A percentile compares a stretch with the other conserved stretches of the same genome.
Evolutionary conservation across 2,329 filamentous ascomycete genomes (phyloP).

Genomic region (Rhinocladiella mackenziei): DNA sequence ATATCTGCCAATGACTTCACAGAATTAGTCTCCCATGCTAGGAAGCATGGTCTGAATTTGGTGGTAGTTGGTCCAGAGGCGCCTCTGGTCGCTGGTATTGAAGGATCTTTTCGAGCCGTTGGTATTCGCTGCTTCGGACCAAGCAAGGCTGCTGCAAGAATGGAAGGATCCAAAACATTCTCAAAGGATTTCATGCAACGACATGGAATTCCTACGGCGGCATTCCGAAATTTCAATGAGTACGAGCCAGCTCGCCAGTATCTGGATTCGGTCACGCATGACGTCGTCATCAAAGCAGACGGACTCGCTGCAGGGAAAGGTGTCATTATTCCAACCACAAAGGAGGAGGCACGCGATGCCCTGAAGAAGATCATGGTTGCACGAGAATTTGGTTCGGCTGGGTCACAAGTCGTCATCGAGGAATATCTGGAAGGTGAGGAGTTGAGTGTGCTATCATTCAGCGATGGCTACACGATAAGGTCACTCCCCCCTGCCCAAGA

Average conservation of each 20-base stretch:
- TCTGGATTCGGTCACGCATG: constrained; percentile 64
- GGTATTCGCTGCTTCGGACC: constrained; percentile 84
- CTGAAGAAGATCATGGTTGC: constrained; percentile 88
- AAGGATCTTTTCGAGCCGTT: constrained; percentile 71
- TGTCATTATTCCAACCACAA: constrained; percentile 79
- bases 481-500: constrained; percentile 89
- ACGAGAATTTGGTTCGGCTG: constrained; percentile 79
- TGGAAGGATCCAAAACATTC: constrained; percentile 97
- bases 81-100: constrained; percentile 86
- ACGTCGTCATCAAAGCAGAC: constrained; percentile 88
- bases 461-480: constrained; percentile 78
- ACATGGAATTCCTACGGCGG: constrained; percentile 83
- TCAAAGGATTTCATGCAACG: constrained; percentile 97
- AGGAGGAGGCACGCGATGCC: constrained; percentile 75
- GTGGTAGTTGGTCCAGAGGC: constrained; percentile 89
- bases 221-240: constrained; percentile 81
- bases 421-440: constrained; percentile 91
- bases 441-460: constrained; percentile 85
- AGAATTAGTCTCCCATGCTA: constrained; percentile 69
- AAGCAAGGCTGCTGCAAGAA: constrained; percentile 72
- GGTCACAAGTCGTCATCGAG: constrained; percentile 90
- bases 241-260: constrained; percentile 71
- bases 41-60: constrained; percentile 69
- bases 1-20: constrained; percentile 74
- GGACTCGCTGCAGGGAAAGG: constrained; percentile 93